Evolutionary conservation across 768 basidiomycete genomes (phyloP).

Genomic region (Suillus subaureus): DNA sequence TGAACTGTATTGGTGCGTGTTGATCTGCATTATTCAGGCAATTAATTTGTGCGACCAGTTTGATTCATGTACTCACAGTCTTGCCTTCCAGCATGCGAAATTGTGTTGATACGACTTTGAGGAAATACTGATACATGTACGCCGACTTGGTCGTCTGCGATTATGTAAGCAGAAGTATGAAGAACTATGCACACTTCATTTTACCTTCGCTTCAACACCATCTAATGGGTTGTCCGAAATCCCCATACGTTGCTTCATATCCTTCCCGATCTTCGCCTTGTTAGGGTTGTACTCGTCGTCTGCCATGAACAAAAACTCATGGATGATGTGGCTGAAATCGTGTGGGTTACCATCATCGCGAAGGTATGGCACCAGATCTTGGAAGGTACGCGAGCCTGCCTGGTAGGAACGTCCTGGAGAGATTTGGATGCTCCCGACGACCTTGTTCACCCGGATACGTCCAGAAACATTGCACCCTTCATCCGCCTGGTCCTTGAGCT

Average conservation of each 20-base stretch:
- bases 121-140: slow-evolving; percentile 99
- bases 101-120: slow-evolving; percentile 97
- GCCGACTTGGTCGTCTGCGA: slow-evolving; percentile 71
- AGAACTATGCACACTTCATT: slow-evolving; percentile 20
- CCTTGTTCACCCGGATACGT: slow-evolving; percentile 93
- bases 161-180: slow-evolving; percentile 11
- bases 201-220: slow-evolving; percentile 56
- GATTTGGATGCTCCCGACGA: slow-evolving; percentile 93
- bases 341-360: slow-evolving; percentile 86
- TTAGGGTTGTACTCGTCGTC: slow-evolving; percentile 79
- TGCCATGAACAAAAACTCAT: slow-evolving; percentile 76
- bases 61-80: slow-evolving; percentile 44
- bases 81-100: slow-evolving; percentile 84
- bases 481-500: slow-evolving; percentile 85
- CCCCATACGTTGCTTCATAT: slow-evolving; percentile 73
- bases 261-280: slow-evolving; percentile 61
- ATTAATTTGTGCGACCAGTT: not conserved
- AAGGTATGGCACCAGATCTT: slow-evolving; percentile 94
- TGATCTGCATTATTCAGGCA: slow-evolving; percentile 48
- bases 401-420: slow-evolving; percentile 97
- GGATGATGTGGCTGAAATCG: slow-evolving; percentile 89
- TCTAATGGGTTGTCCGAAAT: slow-evolving; percentile 80
- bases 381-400: slow-evolving; percentile 71
- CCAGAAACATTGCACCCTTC: slow-evolving; percentile 97
- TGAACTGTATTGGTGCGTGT: slow-evolving; percentile 93